Percentiles rank a stretch among this genome's conserved stretches.
Evolutionary conservation across 371 early-diverging fungal genomes (phyloP).

Genomic region (Mortierella sp.): DNA sequence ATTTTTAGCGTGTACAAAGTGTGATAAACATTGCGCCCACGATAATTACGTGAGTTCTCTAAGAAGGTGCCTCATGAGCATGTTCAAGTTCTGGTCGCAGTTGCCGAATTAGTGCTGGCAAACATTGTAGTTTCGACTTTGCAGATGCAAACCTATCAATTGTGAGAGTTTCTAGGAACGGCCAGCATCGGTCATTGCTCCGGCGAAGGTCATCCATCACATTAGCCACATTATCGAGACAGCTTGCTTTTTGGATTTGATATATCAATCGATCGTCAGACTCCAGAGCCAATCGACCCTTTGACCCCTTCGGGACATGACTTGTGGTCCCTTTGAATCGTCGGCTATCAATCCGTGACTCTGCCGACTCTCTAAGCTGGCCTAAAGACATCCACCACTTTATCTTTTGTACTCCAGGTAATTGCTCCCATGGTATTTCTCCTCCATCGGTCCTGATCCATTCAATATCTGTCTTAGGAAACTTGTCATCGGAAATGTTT

Average conservation of each 20-base stretch:
- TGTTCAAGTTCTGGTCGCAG: neutral
- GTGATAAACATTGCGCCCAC: too few species aligned
- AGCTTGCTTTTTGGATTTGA: slow-evolving; percentile 3
- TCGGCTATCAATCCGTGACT: neutral
- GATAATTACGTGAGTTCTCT: too few species aligned
- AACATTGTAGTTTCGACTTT: neutral
- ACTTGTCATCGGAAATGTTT: neutral
- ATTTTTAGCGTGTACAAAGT: too few species aligned
- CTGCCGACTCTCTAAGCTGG: neutral
- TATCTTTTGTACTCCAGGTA: neutral
- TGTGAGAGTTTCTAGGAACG: neutral
- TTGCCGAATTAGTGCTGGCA: neutral
- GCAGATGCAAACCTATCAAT: neutral
- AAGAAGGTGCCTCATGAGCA: neutral
- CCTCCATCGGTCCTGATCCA: neutral
- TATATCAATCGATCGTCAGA: neutral
- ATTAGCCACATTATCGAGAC: slow-evolving; percentile 3
- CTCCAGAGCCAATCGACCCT: neutral
- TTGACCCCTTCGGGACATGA: neutral
- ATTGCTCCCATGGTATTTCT: neutral
- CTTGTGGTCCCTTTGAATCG: neutral
- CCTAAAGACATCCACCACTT: neutral
- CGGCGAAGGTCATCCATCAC: neutral
- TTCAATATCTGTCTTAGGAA: neutral
- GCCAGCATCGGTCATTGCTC: neutral